Percentiles rank a stretch among this genome's conserved stretches.
phyloP scores from a whole-genome alignment of 129 eudicot species.

The Artemisia tridentata region DNA sequence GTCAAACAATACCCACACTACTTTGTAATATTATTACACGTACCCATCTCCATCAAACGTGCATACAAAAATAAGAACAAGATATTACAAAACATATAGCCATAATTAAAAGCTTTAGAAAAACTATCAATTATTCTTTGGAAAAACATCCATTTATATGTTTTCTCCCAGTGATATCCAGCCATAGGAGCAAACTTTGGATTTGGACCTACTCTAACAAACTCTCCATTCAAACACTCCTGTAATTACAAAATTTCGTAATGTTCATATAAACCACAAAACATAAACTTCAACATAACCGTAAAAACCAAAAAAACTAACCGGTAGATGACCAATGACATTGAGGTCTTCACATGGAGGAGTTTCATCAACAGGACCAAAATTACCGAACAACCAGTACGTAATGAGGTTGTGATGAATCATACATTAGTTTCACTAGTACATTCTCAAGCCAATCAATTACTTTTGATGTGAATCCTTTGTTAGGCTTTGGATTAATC shows the following conservation, averaged over 20 bases:
- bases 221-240: slow-evolving; percentile 96
- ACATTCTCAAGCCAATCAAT: slow-evolving; percentile 70
- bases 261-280: neutral
- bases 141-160: neutral
- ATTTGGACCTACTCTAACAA: slow-evolving; percentile 94
- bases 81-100: neutral
- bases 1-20: neutral
- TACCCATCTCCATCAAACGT: slow-evolving; percentile 99
- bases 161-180: slow-evolving; percentile 81
- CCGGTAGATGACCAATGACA: slow-evolving; percentile 74
- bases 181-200: slow-evolving; percentile 93
- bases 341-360: slow-evolving; percentile 69
- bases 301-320: slow-evolving; percentile 30
- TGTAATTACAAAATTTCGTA: slow-evolving; percentile 26
- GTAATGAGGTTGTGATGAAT: slow-evolving; percentile 52
- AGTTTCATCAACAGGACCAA: slow-evolving; percentile 82
- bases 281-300: neutral
- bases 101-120: neutral
- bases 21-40: slow-evolving; percentile 21
- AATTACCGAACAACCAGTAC: slow-evolving; percentile 76
- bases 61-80: slow-evolving; percentile 42
- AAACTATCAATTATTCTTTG: neutral
- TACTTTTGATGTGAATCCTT: slow-evolving; percentile 64
- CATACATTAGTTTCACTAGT: slow-evolving; percentile 60
- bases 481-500: slow-evolving; percentile 71